Conservation (phyloP, 495 filamentous ascomycete species). For the Pseudomonodictys pantanalensis region DNA sequence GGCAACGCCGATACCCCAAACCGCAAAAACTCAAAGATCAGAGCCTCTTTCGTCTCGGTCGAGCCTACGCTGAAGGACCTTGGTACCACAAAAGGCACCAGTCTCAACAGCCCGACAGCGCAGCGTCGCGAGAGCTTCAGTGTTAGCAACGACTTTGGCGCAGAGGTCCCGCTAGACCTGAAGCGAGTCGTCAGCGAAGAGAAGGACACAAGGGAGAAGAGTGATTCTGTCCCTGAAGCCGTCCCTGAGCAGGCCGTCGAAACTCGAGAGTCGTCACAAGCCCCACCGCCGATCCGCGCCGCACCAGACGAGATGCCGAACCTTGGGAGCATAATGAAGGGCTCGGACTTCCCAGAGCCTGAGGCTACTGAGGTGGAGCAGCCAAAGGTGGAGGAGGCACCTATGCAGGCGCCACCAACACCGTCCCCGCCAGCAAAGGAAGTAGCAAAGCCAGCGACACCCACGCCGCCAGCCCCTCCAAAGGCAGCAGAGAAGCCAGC, state of each 20-base stretch:
- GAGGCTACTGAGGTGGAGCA: background rate
- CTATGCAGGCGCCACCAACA: background rate
- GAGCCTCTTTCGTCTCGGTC: slow-evolving; percentile 80
- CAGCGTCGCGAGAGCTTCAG: slow-evolving; percentile 37
- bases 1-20: slow-evolving; percentile 43
- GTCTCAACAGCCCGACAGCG: slow-evolving; percentile 29
- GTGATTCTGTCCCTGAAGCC: slow-evolving; percentile 29
- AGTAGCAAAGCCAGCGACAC: too few species aligned
- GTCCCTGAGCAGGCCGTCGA: slow-evolving; percentile 38
- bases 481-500: background rate
- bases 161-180: slow-evolving; percentile 27
- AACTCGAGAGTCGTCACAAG: slow-evolving; percentile 15
- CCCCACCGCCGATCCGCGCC: slow-evolving; percentile 21
- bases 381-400: background rate
- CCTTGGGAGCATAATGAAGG: slow-evolving; percentile 35
- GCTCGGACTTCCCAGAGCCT: slow-evolving; percentile 32
- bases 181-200: slow-evolving; percentile 37
- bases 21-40: slow-evolving; percentile 71
- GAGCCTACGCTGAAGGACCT: slow-evolving; percentile 52
- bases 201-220: slow-evolving; percentile 35
- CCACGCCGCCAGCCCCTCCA: too few species aligned
- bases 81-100: slow-evolving; percentile 23
- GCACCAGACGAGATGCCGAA: slow-evolving; percentile 25
- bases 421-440: too few species aligned
- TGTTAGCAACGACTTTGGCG: slow-evolving; percentile 23